Evolutionary conservation across 2,329 filamentous ascomycete species (phyloP).

Genomic region (Botryotinia convoluta): DNA sequence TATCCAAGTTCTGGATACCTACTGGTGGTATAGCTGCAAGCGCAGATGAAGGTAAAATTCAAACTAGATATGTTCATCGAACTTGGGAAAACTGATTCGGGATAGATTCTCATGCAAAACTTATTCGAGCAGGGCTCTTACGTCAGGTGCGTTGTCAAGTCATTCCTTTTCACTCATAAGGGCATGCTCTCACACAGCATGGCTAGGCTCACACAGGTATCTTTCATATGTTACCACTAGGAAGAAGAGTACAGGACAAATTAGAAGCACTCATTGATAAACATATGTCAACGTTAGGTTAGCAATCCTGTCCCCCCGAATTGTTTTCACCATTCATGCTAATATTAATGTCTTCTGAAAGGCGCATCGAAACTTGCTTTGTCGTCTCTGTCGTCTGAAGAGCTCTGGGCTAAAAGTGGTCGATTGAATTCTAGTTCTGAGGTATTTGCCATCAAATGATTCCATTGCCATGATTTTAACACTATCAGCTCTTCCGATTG

Average conservation of each 20-base stretch:
- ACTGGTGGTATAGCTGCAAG: conserved; percentile 64
- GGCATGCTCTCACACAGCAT: not conserved
- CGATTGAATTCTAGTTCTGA: conserved; percentile 74
- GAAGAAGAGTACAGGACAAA: conserved; percentile 83
- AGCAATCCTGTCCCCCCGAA: conserved; percentile 23
- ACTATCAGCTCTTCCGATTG: conserved; percentile 71
- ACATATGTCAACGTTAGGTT: conserved; percentile 77
- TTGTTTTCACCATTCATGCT: not conserved
- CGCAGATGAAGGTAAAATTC: conserved; percentile 50
- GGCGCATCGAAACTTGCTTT: conserved; percentile 79
- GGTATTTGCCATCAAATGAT: conserved; percentile 45
- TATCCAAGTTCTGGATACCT: conserved; percentile 79
- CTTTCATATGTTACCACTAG: conserved; percentile 88
- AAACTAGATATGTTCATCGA: not conserved
- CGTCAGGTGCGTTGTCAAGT: conserved; percentile 55
- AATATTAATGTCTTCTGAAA: conserved; percentile 28
- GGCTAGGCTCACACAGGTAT: conserved; percentile 79
- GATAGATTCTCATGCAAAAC: conserved; percentile 62
- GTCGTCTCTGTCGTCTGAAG: conserved; percentile 81
- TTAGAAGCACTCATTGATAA: conserved; percentile 82
- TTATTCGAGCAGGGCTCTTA: conserved; percentile 70
- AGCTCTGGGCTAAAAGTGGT: conserved; percentile 80
- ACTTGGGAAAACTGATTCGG: conserved; percentile 2
- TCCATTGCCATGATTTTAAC: conserved; percentile 13
- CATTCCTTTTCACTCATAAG: not conserved